These are phyloP conservation scores for Spathaspora hagerdaliae DNA, from an alignment of 805 yeast genomes.

Conservation along the genomic window DNA sequence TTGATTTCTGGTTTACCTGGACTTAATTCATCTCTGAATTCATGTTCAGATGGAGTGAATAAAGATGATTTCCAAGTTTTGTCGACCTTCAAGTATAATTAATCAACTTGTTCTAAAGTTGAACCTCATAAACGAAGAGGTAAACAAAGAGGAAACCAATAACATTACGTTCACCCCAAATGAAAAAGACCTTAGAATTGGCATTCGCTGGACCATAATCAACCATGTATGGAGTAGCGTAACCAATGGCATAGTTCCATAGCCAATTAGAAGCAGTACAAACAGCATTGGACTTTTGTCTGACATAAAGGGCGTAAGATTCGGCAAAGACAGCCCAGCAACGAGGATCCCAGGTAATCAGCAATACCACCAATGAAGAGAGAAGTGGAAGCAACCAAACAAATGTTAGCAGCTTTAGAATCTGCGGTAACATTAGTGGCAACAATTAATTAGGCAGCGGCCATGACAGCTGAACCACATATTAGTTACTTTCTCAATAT, in stretches of 20 bases:
- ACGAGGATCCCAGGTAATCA: conserved; percentile 39
- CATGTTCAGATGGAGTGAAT: conserved; percentile 32
- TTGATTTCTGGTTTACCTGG: neutral
- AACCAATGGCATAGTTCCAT: conserved; percentile 40
- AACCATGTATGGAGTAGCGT: conserved; percentile 40
- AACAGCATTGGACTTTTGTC: conserved; percentile 37
- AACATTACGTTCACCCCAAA: no score
- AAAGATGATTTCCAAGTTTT: conserved; percentile 29
- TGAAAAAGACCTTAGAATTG: conserved; percentile 38
- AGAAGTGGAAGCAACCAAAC: conserved; percentile 35
- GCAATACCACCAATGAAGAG: conserved; percentile 39
- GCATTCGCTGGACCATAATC: conserved; percentile 36
- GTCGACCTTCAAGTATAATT: no score
- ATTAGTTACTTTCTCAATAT: conserved; percentile 57
- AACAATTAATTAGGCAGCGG: conserved; percentile 48
- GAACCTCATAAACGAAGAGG: conserved; percentile 34
- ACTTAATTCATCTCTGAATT: conserved; percentile 23
- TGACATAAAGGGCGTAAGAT: conserved; percentile 32
- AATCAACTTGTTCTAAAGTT: no score
- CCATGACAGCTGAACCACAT: conserved; percentile 62
- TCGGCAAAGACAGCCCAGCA: conserved; percentile 39
- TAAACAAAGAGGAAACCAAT: no score
- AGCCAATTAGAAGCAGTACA: conserved; percentile 41
- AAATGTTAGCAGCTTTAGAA: conserved; percentile 24
- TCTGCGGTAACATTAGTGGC: conserved; percentile 40